These are phyloP conservation scores for Boletales sp. DNA, from an alignment of 768 basidiomycete species.

Conservation along the genomic window DNA sequence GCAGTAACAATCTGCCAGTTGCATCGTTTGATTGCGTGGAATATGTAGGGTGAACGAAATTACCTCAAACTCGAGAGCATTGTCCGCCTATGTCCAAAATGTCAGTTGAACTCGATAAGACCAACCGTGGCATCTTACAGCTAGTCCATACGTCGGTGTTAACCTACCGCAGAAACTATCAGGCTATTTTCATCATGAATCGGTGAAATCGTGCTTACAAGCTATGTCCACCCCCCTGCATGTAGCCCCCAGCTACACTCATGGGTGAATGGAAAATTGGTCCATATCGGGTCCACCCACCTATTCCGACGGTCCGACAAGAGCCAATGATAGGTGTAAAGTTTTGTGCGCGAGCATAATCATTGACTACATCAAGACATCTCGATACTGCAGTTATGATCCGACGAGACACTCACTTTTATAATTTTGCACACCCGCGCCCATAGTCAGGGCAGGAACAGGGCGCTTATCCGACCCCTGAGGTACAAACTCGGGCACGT, in stretches of 20 bases:
- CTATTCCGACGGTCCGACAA: no score
- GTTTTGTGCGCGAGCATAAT: no score
- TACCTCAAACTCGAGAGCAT: conserved; percentile 40
- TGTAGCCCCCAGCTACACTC: conserved; percentile 42
- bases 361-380: no score
- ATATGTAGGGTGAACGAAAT: not conserved
- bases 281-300: no score
- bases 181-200: no score
- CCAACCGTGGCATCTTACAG: conserved; percentile 17
- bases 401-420: no score
- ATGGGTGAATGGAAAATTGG: no score
- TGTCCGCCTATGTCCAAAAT: conserved; percentile 35
- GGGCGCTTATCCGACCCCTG: no score
- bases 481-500: no score
- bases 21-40: not conserved
- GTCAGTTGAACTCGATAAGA: not conserved
- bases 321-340: no score
- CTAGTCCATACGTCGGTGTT: conserved; percentile 41
- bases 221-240: conserved; percentile 49
- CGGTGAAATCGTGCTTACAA: conserved; percentile 6
- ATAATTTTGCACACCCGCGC: no score
- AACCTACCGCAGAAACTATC: conserved; percentile 16
- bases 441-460: no score
- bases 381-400: not conserved
- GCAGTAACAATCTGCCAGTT: conserved; percentile 36